Conservation (phyloP, 257 asterid genomes). For the Plantago major region DNA sequence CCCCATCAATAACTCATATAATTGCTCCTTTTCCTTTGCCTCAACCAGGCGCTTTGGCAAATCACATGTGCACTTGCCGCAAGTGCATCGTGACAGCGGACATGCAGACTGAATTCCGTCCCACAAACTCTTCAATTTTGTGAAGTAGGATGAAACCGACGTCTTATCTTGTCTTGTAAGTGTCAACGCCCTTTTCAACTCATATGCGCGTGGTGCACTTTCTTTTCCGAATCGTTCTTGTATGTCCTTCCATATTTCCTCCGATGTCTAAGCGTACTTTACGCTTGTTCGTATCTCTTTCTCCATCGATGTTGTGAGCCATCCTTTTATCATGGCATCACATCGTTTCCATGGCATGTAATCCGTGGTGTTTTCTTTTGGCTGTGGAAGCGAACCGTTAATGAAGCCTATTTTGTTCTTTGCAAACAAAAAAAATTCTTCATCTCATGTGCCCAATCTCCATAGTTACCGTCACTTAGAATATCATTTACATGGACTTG, state of each 20-base stretch:
- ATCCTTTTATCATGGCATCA: neutral
- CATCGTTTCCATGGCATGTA: neutral
- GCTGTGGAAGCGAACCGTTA: neutral
- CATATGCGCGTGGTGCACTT: neutral
- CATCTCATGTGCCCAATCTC: slow-evolving; percentile 4
- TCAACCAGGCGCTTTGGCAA: neutral
- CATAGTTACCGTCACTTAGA: neutral
- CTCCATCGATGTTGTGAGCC: neutral
- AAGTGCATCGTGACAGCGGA: neutral
- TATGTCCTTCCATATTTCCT: neutral
- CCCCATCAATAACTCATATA: neutral
- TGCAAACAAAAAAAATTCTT: neutral
- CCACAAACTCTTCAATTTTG: neutral
- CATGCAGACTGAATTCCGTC: neutral
- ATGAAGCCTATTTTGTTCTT: slow-evolving; percentile 5
- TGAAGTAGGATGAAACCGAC: neutral
- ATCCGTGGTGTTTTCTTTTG: neutral
- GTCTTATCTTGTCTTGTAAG: neutral
- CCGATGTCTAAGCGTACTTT: neutral
- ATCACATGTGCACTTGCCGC: slow-evolving; percentile 5
- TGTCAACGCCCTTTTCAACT: neutral
- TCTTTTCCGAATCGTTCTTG: slow-evolving; percentile 1
- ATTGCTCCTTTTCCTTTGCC: neutral
- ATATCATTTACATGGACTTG: neutral
- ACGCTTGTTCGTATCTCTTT: too few species aligned